A percentile compares a stretch with the other conserved stretches of the same genome.
phyloP scores from a whole-genome alignment of 2,329 filamentous ascomycete species.

The Penicillium digitatum region DNA sequence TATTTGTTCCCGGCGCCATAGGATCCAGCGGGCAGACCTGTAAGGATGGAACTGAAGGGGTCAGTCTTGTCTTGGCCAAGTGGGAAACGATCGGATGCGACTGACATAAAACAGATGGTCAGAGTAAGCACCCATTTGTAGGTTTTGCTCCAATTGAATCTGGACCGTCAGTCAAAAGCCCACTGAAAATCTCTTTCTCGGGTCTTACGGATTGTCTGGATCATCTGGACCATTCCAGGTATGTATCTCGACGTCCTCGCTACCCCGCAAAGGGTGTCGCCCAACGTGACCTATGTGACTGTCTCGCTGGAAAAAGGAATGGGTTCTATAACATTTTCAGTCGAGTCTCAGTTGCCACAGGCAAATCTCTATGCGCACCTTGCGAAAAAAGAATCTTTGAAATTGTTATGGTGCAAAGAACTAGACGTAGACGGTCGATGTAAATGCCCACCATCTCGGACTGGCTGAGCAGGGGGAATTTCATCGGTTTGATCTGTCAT shows the following conservation, averaged over 20 bases:
- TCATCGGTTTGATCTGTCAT: neutral
- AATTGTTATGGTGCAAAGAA: constrained; percentile 24
- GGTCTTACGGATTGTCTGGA: constrained; percentile 29
- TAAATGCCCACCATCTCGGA: neutral
- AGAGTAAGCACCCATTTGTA: constrained; percentile 45
- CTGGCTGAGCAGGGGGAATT: neutral
- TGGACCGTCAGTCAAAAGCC: constrained; percentile 4
- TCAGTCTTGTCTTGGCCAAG: neutral
- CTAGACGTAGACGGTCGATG: constrained; percentile 18
- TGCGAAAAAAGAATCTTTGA: constrained; percentile 24
- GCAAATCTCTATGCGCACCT: constrained; percentile 5
- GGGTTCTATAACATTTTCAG: constrained; percentile 10
- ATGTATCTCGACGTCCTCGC: constrained; percentile 28
- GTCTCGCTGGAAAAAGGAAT: constrained; percentile 25
- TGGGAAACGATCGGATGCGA: neutral
- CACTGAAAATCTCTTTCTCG: neutral
- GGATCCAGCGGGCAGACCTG: constrained; percentile 41
- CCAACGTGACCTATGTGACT: constrained; percentile 26
- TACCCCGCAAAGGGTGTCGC: constrained; percentile 20
- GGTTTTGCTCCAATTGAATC: constrained; percentile 41
- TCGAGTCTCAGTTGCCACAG: neutral
- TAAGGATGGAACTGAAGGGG: constrained; percentile 36
- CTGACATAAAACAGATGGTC: constrained; percentile 42
- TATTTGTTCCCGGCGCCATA: constrained; percentile 37
- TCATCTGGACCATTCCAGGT: constrained; percentile 30